These are phyloP conservation scores for Chaetomiaceae sp. DNA, from an alignment of 2,329 filamentous ascomycete species.

Conservation along the genomic window DNA sequence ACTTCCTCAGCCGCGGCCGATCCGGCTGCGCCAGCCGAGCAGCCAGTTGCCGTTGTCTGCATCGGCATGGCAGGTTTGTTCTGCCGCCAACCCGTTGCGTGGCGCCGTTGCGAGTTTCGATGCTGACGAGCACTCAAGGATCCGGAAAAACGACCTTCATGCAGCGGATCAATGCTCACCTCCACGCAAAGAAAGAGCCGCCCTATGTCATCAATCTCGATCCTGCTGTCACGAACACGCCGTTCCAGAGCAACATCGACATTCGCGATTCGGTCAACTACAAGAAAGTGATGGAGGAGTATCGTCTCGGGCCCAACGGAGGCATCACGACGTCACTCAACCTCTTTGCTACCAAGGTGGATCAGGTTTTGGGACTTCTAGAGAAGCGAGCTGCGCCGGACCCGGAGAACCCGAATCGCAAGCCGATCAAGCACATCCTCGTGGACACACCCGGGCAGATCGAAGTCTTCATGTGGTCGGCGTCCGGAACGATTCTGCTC, in stretches of 20 bases:
- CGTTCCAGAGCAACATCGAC: conserved; percentile 96
- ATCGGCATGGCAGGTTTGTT: conserved; percentile 85
- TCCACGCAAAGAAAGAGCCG: conserved; percentile 71
- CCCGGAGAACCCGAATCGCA: conserved; percentile 51
- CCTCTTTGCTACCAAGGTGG: conserved; percentile 95
- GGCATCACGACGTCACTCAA: conserved; percentile 94
- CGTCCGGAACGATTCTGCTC: conserved; percentile 86
- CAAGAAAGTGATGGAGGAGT: conserved; percentile 99
- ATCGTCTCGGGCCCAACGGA: conserved; percentile 94
- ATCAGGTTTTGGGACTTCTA: conserved; percentile 82
- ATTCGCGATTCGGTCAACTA: conserved; percentile 99
- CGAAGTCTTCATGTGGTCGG: conserved; percentile 98
- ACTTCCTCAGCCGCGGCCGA: conserved; percentile 23
- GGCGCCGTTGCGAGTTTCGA: background rate
- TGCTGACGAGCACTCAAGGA: conserved; percentile 42
- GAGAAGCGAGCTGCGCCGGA: conserved; percentile 77
- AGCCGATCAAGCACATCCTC: conserved; percentile 73
- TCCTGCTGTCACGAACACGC: conserved; percentile 85
- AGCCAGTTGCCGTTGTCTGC: conserved; percentile 78
- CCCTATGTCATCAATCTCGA: conserved; percentile 98
- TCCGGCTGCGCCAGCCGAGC: conserved; percentile 44
- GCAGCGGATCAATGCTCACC: conserved; percentile 92
- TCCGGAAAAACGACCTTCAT: conserved; percentile 99
- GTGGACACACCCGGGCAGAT: conserved; percentile 97
- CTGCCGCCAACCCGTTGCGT: background rate